phyloP scores from a whole-genome alignment of 2,329 filamentous ascomycete genomes.

The Chalara sp. region DNA sequence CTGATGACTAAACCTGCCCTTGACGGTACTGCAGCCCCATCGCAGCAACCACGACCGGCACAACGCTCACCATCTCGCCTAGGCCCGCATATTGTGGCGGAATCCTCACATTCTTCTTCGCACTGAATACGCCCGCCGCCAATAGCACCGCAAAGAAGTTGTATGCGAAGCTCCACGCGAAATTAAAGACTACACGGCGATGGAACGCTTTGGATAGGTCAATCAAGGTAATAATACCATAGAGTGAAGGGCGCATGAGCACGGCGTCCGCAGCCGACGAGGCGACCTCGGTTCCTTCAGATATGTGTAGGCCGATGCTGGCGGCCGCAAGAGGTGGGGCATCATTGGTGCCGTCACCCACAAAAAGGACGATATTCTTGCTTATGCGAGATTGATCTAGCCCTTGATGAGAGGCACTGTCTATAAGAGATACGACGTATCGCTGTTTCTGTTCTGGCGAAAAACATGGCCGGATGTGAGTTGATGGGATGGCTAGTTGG shows the following conservation, averaged over 20 bases:
- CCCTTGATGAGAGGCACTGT: neutral
- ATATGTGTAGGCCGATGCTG: constrained; percentile 61
- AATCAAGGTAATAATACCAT: constrained; percentile 50
- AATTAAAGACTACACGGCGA: neutral
- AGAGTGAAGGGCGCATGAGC: constrained; percentile 49
- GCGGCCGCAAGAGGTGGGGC: constrained; percentile 64
- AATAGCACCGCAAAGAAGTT: neutral
- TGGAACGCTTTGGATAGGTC: constrained; percentile 32
- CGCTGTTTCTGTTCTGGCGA: constrained; percentile 26
- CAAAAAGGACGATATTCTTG: constrained; percentile 43
- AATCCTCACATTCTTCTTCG: constrained; percentile 26
- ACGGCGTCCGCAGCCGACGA: constrained; percentile 35
- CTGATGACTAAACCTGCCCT: neutral
- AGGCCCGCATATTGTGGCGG: constrained; percentile 54
- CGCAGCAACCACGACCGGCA: constrained; percentile 47
- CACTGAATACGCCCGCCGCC: neutral
- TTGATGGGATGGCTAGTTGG: constrained; percentile 32
- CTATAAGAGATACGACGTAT: constrained; percentile 3
- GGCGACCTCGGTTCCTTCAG: constrained; percentile 52
- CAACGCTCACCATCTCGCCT: constrained; percentile 58
- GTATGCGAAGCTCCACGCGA: neutral
- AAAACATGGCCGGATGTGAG: constrained; percentile 17
- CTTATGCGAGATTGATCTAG: constrained; percentile 30
- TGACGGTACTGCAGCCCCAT: constrained; percentile 9
- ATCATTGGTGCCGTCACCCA: constrained; percentile 75